These are phyloP conservation scores for Boeremia lycopersici DNA, from an alignment of 2,329 filamentous ascomycete genomes.

Conservation along the genomic window DNA sequence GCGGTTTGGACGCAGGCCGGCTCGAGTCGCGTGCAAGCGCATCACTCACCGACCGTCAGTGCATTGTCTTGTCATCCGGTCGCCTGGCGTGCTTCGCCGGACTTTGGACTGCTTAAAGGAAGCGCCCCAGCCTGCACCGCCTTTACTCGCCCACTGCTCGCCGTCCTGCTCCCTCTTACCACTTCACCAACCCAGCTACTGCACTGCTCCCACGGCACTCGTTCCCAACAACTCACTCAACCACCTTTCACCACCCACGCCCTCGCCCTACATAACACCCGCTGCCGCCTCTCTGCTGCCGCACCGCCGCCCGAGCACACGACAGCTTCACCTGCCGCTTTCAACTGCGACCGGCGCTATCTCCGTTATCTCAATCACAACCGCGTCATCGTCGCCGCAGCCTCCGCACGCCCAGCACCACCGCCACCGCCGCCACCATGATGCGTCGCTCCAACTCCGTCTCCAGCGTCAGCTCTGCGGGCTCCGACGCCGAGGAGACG, in stretches of 20 bases:
- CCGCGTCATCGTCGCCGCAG: conserved; percentile 8
- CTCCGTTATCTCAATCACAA: conserved; percentile 21
- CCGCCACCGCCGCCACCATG: conserved; percentile 32
- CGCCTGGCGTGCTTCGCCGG: conserved; percentile 18
- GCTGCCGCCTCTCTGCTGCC: not conserved
- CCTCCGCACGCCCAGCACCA: not conserved
- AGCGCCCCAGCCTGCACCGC: conserved; percentile 16
- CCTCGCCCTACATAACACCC: conserved; percentile 1
- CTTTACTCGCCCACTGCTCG: conserved; percentile 11
- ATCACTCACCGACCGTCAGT: conserved; percentile 14
- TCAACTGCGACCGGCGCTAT: conserved; percentile 17
- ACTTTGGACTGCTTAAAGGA: conserved; percentile 13
- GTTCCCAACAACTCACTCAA: not conserved
- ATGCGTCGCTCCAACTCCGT: conserved; percentile 49
- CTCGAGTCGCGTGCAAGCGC: conserved; percentile 15
- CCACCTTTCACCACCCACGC: conserved; percentile 3
- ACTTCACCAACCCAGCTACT: not conserved
- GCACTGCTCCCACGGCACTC: conserved; percentile 6
- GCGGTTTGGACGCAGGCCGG: conserved; percentile 10
- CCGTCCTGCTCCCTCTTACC: conserved; percentile 2
- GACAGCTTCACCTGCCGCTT: conserved; percentile 9
- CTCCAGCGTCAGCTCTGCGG: conserved; percentile 50
- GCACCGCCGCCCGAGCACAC: conserved; percentile 7
- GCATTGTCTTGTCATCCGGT: conserved; percentile 19
- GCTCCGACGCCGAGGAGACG: conserved; percentile 56